Evolutionary conservation across 164 flowering plant genomes (phyloP).

Genomic region (Magnolia sinica): DNA sequence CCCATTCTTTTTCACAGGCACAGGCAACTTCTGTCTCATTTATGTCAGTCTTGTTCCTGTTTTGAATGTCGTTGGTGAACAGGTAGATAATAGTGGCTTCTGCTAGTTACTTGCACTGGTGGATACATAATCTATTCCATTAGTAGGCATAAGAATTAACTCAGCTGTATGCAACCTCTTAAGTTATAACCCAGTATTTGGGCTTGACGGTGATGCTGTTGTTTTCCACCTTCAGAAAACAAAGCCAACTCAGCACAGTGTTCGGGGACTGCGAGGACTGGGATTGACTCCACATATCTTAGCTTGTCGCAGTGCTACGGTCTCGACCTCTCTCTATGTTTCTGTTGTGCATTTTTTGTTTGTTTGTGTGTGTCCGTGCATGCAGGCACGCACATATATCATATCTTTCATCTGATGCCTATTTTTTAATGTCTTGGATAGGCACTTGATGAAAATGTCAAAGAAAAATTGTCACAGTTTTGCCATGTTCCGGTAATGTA

Average conservation of each 20-base stretch:
- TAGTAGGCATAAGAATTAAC: neutral
- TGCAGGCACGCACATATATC: neutral
- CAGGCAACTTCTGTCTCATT: constrained; percentile 86
- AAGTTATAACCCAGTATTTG: neutral
- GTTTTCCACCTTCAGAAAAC: constrained; percentile 56
- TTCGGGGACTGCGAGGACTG: constrained; percentile 70
- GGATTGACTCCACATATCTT: constrained; percentile 80
- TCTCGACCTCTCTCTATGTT: constrained; percentile 27
- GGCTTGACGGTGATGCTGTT: neutral
- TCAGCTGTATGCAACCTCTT: neutral
- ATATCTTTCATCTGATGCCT: constrained; percentile 2
- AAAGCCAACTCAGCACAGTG: constrained; percentile 97
- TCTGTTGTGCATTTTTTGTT: neutral
- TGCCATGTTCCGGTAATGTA: constrained; percentile 89
- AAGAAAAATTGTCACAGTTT: constrained; percentile 77
- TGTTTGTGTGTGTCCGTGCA: neutral
- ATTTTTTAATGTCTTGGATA: constrained; percentile 29
- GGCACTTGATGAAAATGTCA: constrained; percentile 78
- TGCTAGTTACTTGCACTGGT: neutral
- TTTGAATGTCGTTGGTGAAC: constrained; percentile 89
- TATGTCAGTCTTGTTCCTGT: constrained; percentile 99
- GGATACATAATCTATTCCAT: neutral
- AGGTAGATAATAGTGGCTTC: constrained; percentile 35
- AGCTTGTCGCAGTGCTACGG: constrained; percentile 86
- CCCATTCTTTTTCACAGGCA: constrained; percentile 36